Conservation (phyloP, 1,139 yeast species). For the Scheffersomyces quercinus region DNA sequence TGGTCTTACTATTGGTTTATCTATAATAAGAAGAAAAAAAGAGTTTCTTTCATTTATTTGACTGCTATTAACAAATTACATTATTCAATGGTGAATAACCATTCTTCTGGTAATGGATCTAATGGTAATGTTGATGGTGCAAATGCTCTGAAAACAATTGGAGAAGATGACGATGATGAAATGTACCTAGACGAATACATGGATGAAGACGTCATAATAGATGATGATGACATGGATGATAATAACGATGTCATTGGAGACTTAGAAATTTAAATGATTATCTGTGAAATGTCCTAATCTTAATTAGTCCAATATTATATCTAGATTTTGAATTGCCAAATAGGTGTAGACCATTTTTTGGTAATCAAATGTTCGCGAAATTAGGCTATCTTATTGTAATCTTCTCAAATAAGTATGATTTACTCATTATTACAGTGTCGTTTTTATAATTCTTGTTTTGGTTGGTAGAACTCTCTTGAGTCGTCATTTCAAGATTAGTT, state of each 20-base stretch:
- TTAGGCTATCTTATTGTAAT: too few species aligned
- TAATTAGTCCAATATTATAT: too few species aligned
- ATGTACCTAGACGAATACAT: constrained; percentile 21
- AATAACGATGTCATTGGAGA: constrained; percentile 38
- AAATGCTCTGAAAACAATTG: constrained; percentile 16
- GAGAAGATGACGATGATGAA: constrained; percentile 22
- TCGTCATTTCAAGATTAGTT: too few species aligned
- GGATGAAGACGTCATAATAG: constrained; percentile 32
- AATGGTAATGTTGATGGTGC: constrained; percentile 19
- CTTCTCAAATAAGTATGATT: too few species aligned
- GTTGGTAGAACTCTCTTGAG: too few species aligned
- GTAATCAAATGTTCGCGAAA: too few species aligned
- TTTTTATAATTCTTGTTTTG: too few species aligned
- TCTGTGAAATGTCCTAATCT: too few species aligned
- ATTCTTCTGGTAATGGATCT: constrained; percentile 12
- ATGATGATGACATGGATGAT: constrained; percentile 25
- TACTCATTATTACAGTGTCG: too few species aligned
- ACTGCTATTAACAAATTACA: constrained; percentile 47
- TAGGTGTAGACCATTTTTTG: too few species aligned
- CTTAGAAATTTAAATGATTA: constrained; percentile 26
- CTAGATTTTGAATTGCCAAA: too few species aligned
- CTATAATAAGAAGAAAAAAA: constrained; percentile 84
- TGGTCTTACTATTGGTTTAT: constrained; percentile 96
- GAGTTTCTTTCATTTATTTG: constrained; percentile 81
- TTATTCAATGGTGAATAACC: constrained; percentile 32